Base-by-base conservation (phyloP, 371 early-diverging fungal species). In the Mortierella sp. region DNA sequence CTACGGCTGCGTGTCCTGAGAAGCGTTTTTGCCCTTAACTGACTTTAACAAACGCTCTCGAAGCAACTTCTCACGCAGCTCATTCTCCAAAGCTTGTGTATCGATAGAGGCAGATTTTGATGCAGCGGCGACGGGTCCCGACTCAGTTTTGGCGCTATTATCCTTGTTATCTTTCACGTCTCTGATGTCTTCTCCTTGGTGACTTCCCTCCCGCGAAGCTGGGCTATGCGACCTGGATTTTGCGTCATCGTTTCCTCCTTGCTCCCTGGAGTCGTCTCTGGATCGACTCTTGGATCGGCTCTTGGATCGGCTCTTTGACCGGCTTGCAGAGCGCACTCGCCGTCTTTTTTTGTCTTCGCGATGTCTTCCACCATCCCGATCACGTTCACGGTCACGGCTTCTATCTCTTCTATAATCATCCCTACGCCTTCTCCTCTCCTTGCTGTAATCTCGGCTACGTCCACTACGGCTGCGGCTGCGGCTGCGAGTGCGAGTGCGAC, bases 1-100 rank as follows among this genome's bases (percentile, higher is more conserved):
- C 28, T 26, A 55, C 55, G 11, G 6, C 16, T 55, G 24, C 5
- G 55, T 28, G 28, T 60, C 60, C 20, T 60, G 37, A 37, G 40
- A 35, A 18, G 37, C 47, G 22, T 37, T 55, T 43, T 64, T 77
- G 54, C 51, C 65, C 68, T 68, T 79, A 61, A 79, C 68, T 10
- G 79, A 79, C 22, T 79, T 60, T 26, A 74, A 18, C 32, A 74
- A 70, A 26, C 79, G 79, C 62, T 79, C 71, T 1, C 79, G 75
- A 57, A 79, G 71, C 57, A 79, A 39, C 30, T 71, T 66, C 26
- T 79, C 79, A 28, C 79, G 67, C 61, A 79, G 55, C 26, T 79
- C 24, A 45, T 74, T 73, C 69, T 79, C 79, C 57, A 79, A 55
- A n/a, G 66, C 54, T 26, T 62, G 37, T 2, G 75, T 22, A 30